A percentile compares a stretch with the other conserved stretches of the same genome.
Evolutionary conservation across 768 basidiomycete genomes (phyloP).

Genomic region (Lanmaoa pseudosensibilis): DNA sequence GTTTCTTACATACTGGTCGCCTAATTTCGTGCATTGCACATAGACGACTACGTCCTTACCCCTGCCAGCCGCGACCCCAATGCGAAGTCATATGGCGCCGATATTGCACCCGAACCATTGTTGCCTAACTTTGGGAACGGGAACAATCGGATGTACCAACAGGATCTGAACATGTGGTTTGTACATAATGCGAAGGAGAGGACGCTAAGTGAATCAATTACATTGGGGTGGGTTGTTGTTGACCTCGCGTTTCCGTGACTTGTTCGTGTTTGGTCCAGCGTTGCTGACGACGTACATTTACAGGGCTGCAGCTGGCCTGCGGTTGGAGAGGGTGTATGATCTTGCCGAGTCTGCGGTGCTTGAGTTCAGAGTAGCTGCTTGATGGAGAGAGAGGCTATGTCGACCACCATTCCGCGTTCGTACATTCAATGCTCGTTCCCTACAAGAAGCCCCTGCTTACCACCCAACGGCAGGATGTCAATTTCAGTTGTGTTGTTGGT

Average conservation of each 20-base stretch:
- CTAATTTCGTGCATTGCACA: neutral
- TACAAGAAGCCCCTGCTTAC: neutral
- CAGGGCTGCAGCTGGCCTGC: slow-evolving; percentile 21
- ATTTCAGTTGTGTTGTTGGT: neutral
- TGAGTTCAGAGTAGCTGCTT: slow-evolving; percentile 21
- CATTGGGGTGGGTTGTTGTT: slow-evolving; percentile 31
- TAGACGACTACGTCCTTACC: slow-evolving; percentile 26
- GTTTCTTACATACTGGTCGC: neutral
- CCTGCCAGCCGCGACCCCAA: slow-evolving; percentile 9
- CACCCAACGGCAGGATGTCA: neutral
- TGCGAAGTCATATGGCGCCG: slow-evolving; percentile 13
- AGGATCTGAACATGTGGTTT: slow-evolving; percentile 49
- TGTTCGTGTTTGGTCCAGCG: neutral
- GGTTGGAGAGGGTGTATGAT: slow-evolving; percentile 28
- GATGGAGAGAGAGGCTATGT: neutral
- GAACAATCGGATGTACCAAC: slow-evolving; percentile 39
- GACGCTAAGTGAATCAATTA: slow-evolving; percentile 40
- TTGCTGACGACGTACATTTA: neutral
- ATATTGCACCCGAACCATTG: slow-evolving; percentile 44
- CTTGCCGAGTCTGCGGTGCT: slow-evolving; percentile 28
- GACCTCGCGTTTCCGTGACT: neutral
- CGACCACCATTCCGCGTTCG: neutral
- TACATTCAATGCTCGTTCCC: neutral
- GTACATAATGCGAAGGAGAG: slow-evolving; percentile 45
- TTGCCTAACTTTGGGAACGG: slow-evolving; percentile 50